phyloP scores from a whole-genome alignment of 2,329 filamentous ascomycete genomes.

The Gyromitra esculenta region DNA sequence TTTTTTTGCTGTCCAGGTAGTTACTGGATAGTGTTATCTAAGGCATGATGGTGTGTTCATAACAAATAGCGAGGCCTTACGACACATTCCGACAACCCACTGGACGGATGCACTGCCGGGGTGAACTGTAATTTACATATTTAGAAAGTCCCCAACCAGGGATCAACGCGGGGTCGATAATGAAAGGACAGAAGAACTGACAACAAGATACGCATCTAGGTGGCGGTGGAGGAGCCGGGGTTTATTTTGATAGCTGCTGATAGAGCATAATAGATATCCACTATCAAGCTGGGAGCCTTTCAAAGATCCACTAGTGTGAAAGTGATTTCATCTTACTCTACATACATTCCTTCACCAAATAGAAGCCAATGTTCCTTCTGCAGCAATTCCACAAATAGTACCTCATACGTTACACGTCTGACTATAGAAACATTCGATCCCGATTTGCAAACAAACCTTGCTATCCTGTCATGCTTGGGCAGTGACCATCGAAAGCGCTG shows the following conservation, averaged over 20 bases:
- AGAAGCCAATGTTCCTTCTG: background rate
- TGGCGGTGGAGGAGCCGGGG: background rate
- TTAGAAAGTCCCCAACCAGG: no score
- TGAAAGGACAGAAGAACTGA: background rate
- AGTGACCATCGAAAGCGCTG: background rate
- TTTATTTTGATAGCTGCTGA: background rate
- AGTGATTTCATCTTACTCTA: background rate
- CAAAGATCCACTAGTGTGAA: background rate
- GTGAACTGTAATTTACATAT: background rate
- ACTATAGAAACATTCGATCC: background rate
- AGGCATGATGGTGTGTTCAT: background rate
- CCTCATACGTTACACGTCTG: background rate
- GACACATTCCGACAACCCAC: background rate
- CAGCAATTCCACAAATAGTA: background rate
- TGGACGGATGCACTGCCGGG: background rate
- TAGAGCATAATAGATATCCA: background rate
- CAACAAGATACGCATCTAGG: background rate
- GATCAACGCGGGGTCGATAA: no score
- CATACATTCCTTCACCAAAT: background rate
- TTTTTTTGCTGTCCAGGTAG: no score
- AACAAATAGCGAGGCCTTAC: background rate
- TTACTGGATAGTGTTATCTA: background rate
- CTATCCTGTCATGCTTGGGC: background rate
- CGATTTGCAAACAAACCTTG: background rate
- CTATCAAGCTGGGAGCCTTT: background rate